A percentile compares a stretch with the other conserved stretches of the same genome.
Evolutionary conservation across 2,329 filamentous ascomycete species (phyloP).

Genomic region (Neofusicoccum laricinum): DNA sequence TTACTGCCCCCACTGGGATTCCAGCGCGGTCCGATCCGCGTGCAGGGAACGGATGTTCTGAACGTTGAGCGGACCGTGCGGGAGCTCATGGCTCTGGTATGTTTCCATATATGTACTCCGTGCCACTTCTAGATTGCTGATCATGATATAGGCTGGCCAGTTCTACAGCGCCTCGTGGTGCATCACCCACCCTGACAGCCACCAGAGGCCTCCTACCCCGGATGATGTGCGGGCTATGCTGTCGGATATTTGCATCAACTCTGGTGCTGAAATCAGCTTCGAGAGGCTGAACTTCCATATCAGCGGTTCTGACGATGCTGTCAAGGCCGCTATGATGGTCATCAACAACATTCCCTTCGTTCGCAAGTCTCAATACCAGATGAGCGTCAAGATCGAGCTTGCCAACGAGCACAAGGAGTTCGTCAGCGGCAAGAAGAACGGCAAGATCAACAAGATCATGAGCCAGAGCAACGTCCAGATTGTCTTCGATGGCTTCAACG

Average conservation of each 20-base stretch:
- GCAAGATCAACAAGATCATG: constrained; percentile 99
- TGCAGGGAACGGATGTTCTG: constrained; percentile 89
- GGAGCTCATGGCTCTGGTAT: constrained; percentile 90
- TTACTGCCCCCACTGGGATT: constrained; percentile 86
- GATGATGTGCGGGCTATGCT: constrained; percentile 85
- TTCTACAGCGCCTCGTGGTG: constrained; percentile 98
- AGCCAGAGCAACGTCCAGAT: constrained; percentile 99
- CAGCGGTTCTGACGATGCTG: constrained; percentile 92
- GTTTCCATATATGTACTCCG: constrained; percentile 30
- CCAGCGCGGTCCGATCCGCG: constrained; percentile 77
- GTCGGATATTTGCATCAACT: constrained; percentile 93
- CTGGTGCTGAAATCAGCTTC: constrained; percentile 89
- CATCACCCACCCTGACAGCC: constrained; percentile 73
- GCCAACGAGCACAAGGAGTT: constrained; percentile 99
- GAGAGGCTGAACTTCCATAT: constrained; percentile 93
- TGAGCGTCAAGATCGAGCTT: constrained; percentile 96
- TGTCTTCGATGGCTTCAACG: constrained; percentile 97
- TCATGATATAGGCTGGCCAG: constrained; percentile 69
- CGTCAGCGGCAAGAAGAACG: constrained; percentile 98
- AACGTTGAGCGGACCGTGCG: constrained; percentile 93
- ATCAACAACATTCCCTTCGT: constrained; percentile 91
- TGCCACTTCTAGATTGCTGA: constrained; percentile 23
- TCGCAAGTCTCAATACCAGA: constrained; percentile 81
- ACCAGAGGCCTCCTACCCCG: constrained; percentile 58
- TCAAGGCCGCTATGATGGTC: constrained; percentile 91